Base-by-base conservation (phyloP, 2,329 filamentous ascomycete genomes). In the Zasmidium angulare region DNA sequence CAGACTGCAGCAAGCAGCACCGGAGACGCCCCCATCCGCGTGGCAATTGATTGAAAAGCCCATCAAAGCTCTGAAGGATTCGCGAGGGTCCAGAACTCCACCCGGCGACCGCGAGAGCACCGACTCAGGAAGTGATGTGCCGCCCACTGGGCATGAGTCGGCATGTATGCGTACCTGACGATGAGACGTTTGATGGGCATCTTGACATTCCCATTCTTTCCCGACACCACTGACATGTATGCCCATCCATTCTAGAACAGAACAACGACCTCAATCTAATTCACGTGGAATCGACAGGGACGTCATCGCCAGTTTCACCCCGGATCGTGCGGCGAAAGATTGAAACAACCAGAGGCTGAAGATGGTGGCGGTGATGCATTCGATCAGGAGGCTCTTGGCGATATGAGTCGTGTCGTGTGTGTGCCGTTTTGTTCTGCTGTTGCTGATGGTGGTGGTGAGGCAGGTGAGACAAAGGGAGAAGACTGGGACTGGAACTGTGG, bases 121-220 rank as follows among this genome's bases (percentile, higher is more conserved):
- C 9, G 11, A 43, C 12, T 43, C 36, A 19, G 36, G 36, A 17
- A 43, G n/a, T 43, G 36, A 43, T 43, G 36, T 43, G 36, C 36
- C 36, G 14, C 14, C 12, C 6, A 3, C 14, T 43, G 36, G 36
- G 36, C 53, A 55, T 55, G 53, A 55, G 22, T 55, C 53, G 53
- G 46, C 51, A 47, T 24, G 23, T 54, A 20, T 29, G 26, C 26
- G 9, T 17, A 17, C 36, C 36, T 19, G 36, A 43, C 36, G 36
- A 43, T 48, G 43, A 48, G 46, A 48, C 52, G 43, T 36, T 48
- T 48, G 53, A 53, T 46, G 36, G 22, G 12, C 51, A 46, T 12
- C 26, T 29, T 4, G 4, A 6, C 26, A 29, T 29, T 4, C 26
- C 26, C 26, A 11, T 29, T 29, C 11, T 4, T 11, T 29, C 26